Evolutionary conservation across 345 rosid genomes (phyloP).

Genomic region (Gossypium ekmanianum): DNA sequence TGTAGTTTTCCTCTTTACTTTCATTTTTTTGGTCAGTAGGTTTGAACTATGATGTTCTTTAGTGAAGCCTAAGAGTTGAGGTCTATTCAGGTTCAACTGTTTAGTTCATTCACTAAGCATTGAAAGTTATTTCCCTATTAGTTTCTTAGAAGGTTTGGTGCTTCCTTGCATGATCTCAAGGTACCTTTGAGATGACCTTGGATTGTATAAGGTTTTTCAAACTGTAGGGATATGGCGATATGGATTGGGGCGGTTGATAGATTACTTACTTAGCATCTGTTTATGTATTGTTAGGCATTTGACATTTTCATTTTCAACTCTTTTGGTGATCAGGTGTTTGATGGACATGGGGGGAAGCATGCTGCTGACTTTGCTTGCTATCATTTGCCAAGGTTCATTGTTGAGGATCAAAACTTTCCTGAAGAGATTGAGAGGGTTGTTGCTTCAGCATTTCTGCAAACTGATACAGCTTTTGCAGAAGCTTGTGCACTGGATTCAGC

Average conservation of each 20-base stretch:
- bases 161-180: neutral
- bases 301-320: constrained; percentile 1
- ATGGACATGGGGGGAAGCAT: constrained; percentile 92
- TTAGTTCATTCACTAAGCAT: neutral
- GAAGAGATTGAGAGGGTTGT: constrained; percentile 57
- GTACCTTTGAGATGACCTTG: neutral
- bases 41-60: neutral
- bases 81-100: neutral
- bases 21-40: neutral
- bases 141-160: neutral
- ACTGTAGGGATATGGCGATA: neutral
- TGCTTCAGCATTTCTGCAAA: constrained; percentile 76
- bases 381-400: constrained; percentile 52
- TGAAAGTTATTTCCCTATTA: neutral
- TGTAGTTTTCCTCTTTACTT: neutral
- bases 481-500: constrained; percentile 39
- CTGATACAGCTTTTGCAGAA: constrained; percentile 68
- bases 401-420: constrained; percentile 67
- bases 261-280: constrained; percentile 1
- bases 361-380: constrained; percentile 52
- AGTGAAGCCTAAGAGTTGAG: neutral
- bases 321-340: constrained; percentile 19
- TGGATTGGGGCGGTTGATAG: neutral
- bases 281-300: neutral
- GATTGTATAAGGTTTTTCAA: neutral